Conservation (phyloP, 2,329 filamentous ascomycete species). For the Fusarium torreyae region DNA sequence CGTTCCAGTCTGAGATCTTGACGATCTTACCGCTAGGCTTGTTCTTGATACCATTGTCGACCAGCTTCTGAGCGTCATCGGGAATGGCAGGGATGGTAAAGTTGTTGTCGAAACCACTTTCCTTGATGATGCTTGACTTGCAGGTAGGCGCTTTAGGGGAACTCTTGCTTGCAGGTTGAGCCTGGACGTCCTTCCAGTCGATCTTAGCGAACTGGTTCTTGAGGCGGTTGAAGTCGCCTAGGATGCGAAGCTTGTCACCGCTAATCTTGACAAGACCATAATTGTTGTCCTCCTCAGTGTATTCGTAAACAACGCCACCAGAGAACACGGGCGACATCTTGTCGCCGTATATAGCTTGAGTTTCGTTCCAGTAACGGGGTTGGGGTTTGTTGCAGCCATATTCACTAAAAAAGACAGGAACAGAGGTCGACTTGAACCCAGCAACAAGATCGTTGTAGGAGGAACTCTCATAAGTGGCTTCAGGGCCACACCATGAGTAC, state of each 20-base stretch:
- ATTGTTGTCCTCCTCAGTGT: slow-evolving; percentile 77
- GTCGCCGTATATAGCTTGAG: slow-evolving; percentile 77
- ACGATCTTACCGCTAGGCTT: slow-evolving; percentile 78
- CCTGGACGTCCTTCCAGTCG: slow-evolving; percentile 77
- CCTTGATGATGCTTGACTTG: slow-evolving; percentile 75
- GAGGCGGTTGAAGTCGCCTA: slow-evolving; percentile 80
- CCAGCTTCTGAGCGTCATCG: slow-evolving; percentile 77
- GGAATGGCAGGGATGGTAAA: slow-evolving; percentile 83
- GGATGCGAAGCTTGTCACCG: slow-evolving; percentile 70
- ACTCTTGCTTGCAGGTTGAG: slow-evolving; percentile 70
- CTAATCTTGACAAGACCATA: slow-evolving; percentile 76
- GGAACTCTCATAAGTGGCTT: slow-evolving; percentile 74
- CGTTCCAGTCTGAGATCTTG: slow-evolving; percentile 74
- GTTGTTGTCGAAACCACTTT: slow-evolving; percentile 79
- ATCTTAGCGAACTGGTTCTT: slow-evolving; percentile 82
- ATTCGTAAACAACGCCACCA: slow-evolving; percentile 87
- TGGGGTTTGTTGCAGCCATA: slow-evolving; percentile 81
- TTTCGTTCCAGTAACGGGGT: slow-evolving; percentile 84
- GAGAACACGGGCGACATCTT: slow-evolving; percentile 79
- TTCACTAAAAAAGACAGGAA: slow-evolving; percentile 88
- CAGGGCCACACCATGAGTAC: slow-evolving; percentile 77
- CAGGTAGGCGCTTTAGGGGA: slow-evolving; percentile 73
- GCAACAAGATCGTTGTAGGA: slow-evolving; percentile 75
- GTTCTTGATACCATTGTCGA: slow-evolving; percentile 80
- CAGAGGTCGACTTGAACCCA: slow-evolving; percentile 75